Evolutionary conservation across 768 basidiomycete species (phyloP), one percentile per base, ranked within the genome.

Genomic region (Naganishia friedmannii): DNA sequence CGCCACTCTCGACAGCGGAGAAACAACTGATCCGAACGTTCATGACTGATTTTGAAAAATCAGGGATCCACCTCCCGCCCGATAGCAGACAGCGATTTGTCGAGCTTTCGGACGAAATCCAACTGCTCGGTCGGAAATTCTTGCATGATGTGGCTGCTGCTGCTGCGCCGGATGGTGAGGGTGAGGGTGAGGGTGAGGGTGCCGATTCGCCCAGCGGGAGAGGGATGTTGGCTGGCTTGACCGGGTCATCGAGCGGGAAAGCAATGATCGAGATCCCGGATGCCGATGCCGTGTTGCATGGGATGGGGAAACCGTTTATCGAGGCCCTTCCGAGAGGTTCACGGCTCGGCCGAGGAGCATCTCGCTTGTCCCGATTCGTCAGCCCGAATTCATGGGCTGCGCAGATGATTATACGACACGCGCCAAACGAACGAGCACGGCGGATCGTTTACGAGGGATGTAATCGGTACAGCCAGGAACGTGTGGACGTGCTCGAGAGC

Each of bases 21-120:
- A 68, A 70, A 13, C 77, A 77, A 73, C 77, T 94, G 7, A 93
- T 96, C 32, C 85, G 90, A 28, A 94, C 94, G 71, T 98, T 98
- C 82, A 89, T 92, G 86, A 86, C 90, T 56, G 96, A 98, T 84
- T 99, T 99, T 81, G 92, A 96, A 78, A 93, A 93, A 80, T 98
- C 94, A 17, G 95, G 92, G 10, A 94, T 98, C 72, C 86, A 94
- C 78, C 85, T 99, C 15, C 89, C 92, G 12, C 86, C 89, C 0
- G 84, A 84, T 12, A 85, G 92, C 74, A 87, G 96, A 48, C 84
- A 87, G 42, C 88, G 86, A 71, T 97, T 96, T 73, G 93, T 99
- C 21, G 86, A 89, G 0, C 83, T 97, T 13, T 96, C 93, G 2
- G 91, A 94, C 17, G 89, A 92, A 68, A 91, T 98, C 69, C 84